Conservation (phyloP, 345 rosid genomes). For the Sapria himalayana region DNA sequence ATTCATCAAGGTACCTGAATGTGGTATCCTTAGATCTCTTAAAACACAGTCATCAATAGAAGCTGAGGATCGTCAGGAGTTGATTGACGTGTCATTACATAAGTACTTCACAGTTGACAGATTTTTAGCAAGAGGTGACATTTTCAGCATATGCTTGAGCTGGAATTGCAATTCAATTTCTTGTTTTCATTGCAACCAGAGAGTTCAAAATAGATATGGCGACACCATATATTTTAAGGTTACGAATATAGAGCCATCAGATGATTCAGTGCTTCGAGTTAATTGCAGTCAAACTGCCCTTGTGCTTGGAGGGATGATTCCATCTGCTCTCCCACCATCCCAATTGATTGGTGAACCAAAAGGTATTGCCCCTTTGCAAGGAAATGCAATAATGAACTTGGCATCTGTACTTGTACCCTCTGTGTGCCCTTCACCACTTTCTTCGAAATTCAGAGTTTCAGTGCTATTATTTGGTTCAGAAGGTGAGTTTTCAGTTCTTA, state of each 20-base stretch:
- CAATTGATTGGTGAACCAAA: conserved; percentile 27
- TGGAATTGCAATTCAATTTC: conserved; percentile 63
- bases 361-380: conserved; percentile 40
- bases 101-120: conserved; percentile 66
- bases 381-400: conserved; percentile 37
- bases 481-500: conserved; percentile 23
- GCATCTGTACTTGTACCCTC: conserved; percentile 68
- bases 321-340: conserved; percentile 70
- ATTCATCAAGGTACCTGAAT: conserved; percentile 77
- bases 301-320: conserved; percentile 69
- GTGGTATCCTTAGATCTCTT: conserved; percentile 53
- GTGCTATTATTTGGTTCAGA: conserved; percentile 54
- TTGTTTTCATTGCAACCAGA: conserved; percentile 55
- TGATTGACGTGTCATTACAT: conserved; percentile 65
- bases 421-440: conserved; percentile 57
- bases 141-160: conserved; percentile 33
- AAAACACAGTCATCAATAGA: conserved; percentile 39
- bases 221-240: conserved; percentile 65
- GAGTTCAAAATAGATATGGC: conserved; percentile 14
- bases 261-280: conserved; percentile 53
- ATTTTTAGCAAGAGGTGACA: conserved; percentile 46
- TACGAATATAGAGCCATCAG: conserved; percentile 77
- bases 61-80: conserved; percentile 65
- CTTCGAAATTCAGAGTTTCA: conserved; percentile 79
- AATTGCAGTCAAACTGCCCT: conserved; percentile 64